Conservation (phyloP, 768 basidiomycete genomes). For the Panaeolus cyanescens region DNA sequence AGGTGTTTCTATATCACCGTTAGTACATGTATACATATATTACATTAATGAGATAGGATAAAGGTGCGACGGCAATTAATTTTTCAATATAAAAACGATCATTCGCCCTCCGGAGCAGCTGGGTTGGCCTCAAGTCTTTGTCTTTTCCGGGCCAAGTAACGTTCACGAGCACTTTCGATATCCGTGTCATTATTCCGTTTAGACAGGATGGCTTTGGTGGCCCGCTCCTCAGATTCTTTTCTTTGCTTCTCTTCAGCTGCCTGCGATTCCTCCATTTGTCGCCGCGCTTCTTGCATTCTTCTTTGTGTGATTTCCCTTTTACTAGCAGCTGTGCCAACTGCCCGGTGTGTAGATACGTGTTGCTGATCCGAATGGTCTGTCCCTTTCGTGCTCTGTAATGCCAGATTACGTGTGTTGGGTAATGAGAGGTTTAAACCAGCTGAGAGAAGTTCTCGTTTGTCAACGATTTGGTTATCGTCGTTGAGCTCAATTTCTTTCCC, state of each 20-base stretch:
- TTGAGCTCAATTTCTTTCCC: constrained; percentile 92
- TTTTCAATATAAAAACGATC: not conserved
- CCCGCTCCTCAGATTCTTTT: constrained; percentile 62
- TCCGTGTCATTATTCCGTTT: constrained; percentile 78
- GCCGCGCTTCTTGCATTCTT: constrained; percentile 72
- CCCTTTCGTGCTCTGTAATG: constrained; percentile 37
- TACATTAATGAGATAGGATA: not conserved
- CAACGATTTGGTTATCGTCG: constrained; percentile 96
- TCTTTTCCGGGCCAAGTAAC: constrained; percentile 81
- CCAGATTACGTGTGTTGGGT: constrained; percentile 76
- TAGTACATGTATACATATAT: not conserved
- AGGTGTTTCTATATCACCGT: not conserved
- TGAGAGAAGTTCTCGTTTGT: constrained; percentile 88
- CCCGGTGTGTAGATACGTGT: constrained; percentile 57
- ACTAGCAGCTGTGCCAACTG: constrained; percentile 82
- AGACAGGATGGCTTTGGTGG: constrained; percentile 63
- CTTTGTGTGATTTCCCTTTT: constrained; percentile 84
- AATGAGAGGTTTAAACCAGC: constrained; percentile 92
- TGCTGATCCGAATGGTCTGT: constrained; percentile 14
- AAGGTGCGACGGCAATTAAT: not conserved
- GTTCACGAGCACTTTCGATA: constrained; percentile 71
- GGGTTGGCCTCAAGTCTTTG: constrained; percentile 57
- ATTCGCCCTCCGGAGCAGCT: constrained; percentile 1
- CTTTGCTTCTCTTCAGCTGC: constrained; percentile 63
- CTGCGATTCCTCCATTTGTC: constrained; percentile 51